Evolutionary conservation across 2,329 filamentous ascomycete species (phyloP), one percentile per base, ranked within the genome.

Genomic region (Penicillium sp.): DNA sequence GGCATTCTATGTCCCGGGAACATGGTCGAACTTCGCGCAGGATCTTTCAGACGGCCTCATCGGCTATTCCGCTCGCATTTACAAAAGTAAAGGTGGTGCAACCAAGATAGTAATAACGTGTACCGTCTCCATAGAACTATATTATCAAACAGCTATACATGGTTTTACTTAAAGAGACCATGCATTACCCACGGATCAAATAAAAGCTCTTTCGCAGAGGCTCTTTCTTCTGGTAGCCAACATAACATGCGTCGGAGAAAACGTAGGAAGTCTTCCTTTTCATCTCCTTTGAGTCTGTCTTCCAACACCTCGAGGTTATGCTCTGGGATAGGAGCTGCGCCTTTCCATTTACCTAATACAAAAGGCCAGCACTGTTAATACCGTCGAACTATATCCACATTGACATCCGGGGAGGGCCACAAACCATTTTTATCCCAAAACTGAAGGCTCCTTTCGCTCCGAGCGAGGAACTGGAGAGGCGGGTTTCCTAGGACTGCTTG

Each of bases 21-120:
- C 77, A 6, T 80, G 76, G 72, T 75, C 74, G 0, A 78, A 75
- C 1, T 75, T 78, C 39, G 77, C 77, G 0, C 75, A 79, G 53
- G 70, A 67, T 27, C 60, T 75, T 3, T 64, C 65, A 27, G 74
- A 69, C 41, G 77, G 76, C 3, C 65, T 80, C 31, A 68, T 66
- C 17, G n/a, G n/a, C n/a, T n/a, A n/a, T n/a, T n/a, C n/a, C n/a
- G n/a, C n/a, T n/a, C n/a, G n/a, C n/a, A n/a, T n/a, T n/a, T n/a
- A n/a, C n/a, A n/a, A n/a, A n/a, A n/a, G n/a, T n/a, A n/a, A n/a
- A n/a, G n/a, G n/a, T n/a, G n/a, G n/a, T n/a, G n/a, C n/a, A n/a
- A n/a, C n/a, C n/a, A n/a, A n/a, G n/a, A n/a, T n/a, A n/a, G n/a
- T n/a, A n/a, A n/a, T n/a, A n/a, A n/a, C n/a, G n/a, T n/a, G n/a